Evolutionary conservation across 2,329 filamentous ascomycete genomes (phyloP).

Genomic region (Dactylellina haptotyla): DNA sequence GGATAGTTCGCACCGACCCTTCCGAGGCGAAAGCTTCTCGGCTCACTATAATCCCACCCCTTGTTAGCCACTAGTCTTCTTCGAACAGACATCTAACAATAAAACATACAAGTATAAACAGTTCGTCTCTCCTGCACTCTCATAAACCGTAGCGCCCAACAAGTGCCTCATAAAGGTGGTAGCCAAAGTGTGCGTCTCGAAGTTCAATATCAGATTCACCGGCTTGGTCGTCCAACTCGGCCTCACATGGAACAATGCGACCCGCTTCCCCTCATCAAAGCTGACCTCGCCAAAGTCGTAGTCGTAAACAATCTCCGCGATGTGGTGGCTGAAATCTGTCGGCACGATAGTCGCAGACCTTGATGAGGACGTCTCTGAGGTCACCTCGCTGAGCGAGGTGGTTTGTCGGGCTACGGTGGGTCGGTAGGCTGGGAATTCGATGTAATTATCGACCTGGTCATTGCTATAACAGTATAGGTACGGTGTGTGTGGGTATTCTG

Average conservation of each 20-base stretch:
- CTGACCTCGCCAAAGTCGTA: conserved; percentile 51
- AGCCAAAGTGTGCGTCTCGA: conserved; percentile 36
- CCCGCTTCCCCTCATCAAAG: conserved; percentile 48
- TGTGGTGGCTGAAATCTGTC: conserved; percentile 38
- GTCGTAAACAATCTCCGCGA: conserved; percentile 52
- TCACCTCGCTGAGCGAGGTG: conserved; percentile 23
- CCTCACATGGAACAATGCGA: conserved; percentile 35
- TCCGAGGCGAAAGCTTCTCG: conserved; percentile 41
- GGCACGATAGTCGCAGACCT: conserved; percentile 20
- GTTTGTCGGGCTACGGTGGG: conserved; percentile 39
- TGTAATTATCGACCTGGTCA: conserved; percentile 50
- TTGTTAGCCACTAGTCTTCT: neutral
- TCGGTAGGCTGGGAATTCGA: conserved; percentile 49
- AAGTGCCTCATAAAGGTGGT: conserved; percentile 49
- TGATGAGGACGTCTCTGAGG: conserved; percentile 14
- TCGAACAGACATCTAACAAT: neutral
- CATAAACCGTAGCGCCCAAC: conserved; percentile 31
- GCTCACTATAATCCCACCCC: conserved; percentile 27
- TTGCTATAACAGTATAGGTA: conserved; percentile 52
- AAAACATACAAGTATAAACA: conserved; percentile 49
- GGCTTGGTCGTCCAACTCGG: conserved; percentile 41
- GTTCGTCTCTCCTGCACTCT: conserved; percentile 43
- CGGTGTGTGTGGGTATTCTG: conserved; percentile 48
- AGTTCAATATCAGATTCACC: conserved; percentile 51
- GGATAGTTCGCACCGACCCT: conserved; percentile 31